These are phyloP conservation scores for Hevea brasiliensis DNA, from an alignment of 345 rosid species.

Conservation along the genomic window DNA sequence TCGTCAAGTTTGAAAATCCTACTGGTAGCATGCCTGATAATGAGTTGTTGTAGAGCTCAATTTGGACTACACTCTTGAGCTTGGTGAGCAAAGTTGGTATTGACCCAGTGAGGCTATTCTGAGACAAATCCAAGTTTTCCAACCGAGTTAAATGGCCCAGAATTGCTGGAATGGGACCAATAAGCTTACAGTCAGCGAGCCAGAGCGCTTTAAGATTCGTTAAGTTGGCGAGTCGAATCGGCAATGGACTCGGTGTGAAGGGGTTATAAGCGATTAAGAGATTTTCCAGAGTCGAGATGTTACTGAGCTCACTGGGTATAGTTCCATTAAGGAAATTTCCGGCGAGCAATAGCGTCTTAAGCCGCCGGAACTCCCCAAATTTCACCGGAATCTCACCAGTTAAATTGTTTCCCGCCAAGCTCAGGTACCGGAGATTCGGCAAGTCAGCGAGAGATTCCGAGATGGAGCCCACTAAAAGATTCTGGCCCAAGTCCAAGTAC, in stretches of 20 bases:
- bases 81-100: conserved; percentile 58
- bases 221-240: conserved; percentile 52
- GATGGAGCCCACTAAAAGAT: conserved; percentile 50
- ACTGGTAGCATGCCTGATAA: conserved; percentile 63
- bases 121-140: conserved; percentile 51
- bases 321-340: conserved; percentile 45
- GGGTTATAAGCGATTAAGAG: conserved; percentile 63
- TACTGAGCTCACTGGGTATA: conserved; percentile 54
- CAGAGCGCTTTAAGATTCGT: conserved; percentile 58
- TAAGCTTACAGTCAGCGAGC: conserved; percentile 51
- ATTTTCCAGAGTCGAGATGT: conserved; percentile 53
- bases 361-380: conserved; percentile 39
- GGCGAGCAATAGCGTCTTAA: conserved; percentile 51
- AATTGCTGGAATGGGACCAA: conserved; percentile 55
- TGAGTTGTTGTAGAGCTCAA: conserved; percentile 74
- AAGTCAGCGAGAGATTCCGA: conserved; percentile 57
- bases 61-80: conserved; percentile 48
- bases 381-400: conserved; percentile 51
- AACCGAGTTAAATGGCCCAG: conserved; percentile 42
- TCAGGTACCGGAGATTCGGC: conserved; percentile 42
- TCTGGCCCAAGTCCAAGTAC: conserved; percentile 41
- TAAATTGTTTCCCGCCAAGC: conserved; percentile 57
- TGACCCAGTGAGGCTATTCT: conserved; percentile 57
- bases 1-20: conserved; percentile 51
- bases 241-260: conserved; percentile 48